Conservation (phyloP, 2,329 filamentous ascomycete species). For the Periglandula ipomoeae region DNA sequence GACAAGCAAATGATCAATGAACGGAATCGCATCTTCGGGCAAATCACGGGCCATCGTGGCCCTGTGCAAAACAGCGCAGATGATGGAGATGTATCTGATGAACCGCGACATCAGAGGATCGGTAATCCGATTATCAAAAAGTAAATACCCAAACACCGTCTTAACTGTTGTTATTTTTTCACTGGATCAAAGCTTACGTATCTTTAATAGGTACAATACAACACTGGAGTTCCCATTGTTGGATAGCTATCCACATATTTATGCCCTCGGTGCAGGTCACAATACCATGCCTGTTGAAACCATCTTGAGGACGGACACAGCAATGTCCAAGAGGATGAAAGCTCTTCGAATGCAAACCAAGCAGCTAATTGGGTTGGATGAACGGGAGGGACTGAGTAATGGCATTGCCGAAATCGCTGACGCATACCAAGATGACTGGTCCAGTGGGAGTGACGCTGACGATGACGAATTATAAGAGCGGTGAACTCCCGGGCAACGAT, state of each 20-base stretch:
- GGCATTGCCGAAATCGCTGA: constrained; percentile 75
- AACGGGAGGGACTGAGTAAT: constrained; percentile 76
- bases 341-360: constrained; percentile 54
- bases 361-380: constrained; percentile 59
- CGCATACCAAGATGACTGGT: constrained; percentile 83
- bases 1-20: constrained; percentile 4
- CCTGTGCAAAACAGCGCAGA: constrained; percentile 4
- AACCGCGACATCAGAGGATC: constrained; percentile 14
- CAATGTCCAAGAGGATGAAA: constrained; percentile 61
- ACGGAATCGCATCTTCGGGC: constrained; percentile 20
- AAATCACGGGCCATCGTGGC: constrained; percentile 17
- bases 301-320: constrained; percentile 64
- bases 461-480: constrained; percentile 45
- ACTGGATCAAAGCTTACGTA: background rate
- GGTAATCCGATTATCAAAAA: constrained; percentile 19
- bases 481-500: no score
- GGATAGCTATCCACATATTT: constrained; percentile 76
- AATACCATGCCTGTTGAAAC: constrained; percentile 35
- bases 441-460: constrained; percentile 62
- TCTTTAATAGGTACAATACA: constrained; percentile 7
- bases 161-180: no score
- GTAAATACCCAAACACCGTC: constrained; percentile 12
- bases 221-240: constrained; percentile 48
- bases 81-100: constrained; percentile 5
- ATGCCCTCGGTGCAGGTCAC: constrained; percentile 34